Conservation (phyloP, 305 asterid species). For the Caryopteris hybrid region DNA sequence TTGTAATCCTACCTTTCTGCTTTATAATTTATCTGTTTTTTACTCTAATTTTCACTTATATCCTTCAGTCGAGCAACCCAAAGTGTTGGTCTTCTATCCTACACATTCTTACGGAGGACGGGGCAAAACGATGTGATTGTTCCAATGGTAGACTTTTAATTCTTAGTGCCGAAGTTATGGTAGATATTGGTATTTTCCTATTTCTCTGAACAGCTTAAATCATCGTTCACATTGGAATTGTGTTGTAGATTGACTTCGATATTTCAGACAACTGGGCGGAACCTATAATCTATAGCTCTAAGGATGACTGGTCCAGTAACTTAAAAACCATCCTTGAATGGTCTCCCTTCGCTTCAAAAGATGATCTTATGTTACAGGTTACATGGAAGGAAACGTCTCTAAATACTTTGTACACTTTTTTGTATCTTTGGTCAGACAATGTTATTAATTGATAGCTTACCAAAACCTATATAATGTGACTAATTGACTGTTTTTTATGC, state of each 20-base stretch:
- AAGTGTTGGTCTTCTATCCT: conserved; percentile 89
- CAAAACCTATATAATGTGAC: background rate
- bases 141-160: conserved; percentile 67
- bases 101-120: conserved; percentile 82
- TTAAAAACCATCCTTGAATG: conserved; percentile 80
- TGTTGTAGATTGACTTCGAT: conserved; percentile 83
- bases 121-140: conserved; percentile 87
- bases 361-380: conserved; percentile 85
- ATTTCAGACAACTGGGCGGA: conserved; percentile 65
- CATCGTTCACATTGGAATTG: conserved; percentile 17
- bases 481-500: background rate
- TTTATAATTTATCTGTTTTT: conserved; percentile 13
- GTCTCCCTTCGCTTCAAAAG: conserved; percentile 87
- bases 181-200: background rate
- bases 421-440: background rate
- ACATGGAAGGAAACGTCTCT: conserved; percentile 18
- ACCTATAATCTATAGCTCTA: conserved; percentile 66
- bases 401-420: background rate
- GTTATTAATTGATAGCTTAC: conserved; percentile 7
- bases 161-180: conserved; percentile 7
- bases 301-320: conserved; percentile 77
- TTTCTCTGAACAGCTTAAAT: conserved; percentile 1
- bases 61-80: conserved; percentile 72
- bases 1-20: background rate
- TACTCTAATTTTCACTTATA: conserved; percentile 26